Evolutionary conservation across 140 eudicot species (phyloP).

Genomic region (Oenanthe javanica): DNA sequence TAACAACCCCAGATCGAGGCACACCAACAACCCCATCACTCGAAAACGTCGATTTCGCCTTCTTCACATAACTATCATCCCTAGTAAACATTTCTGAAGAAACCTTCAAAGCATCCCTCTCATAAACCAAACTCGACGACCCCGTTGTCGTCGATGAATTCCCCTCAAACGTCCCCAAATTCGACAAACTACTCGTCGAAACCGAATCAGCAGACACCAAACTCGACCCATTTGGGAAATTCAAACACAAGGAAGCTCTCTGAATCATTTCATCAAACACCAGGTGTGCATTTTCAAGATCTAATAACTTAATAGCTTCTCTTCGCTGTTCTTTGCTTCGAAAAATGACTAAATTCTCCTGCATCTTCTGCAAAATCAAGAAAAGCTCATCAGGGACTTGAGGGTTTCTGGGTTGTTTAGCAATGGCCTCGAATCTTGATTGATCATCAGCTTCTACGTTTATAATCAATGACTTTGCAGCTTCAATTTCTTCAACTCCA

Average conservation of each 20-base stretch:
- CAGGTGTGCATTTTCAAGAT: slow-evolving; percentile 52
- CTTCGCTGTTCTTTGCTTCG: slow-evolving; percentile 57
- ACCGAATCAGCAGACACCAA: slow-evolving; percentile 20
- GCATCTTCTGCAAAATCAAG: slow-evolving; percentile 57
- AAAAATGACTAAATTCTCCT: slow-evolving; percentile 43
- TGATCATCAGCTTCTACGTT: slow-evolving; percentile 64
- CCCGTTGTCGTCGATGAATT: slow-evolving; percentile 22
- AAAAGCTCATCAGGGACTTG: slow-evolving; percentile 65
- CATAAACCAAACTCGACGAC: slow-evolving; percentile 31
- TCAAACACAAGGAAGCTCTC: slow-evolving; percentile 59
- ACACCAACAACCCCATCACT: slow-evolving; percentile 34
- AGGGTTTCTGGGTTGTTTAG: slow-evolving; percentile 32
- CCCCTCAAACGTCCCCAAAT: slow-evolving; percentile 21
- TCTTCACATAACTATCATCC: slow-evolving; percentile 66
- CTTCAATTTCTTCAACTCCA: slow-evolving; percentile 69
- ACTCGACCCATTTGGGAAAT: background rate
- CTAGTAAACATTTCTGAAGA: slow-evolving; percentile 34
- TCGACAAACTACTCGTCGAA: slow-evolving; percentile 19
- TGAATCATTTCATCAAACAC: slow-evolving; percentile 84
- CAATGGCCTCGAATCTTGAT: slow-evolving; percentile 38
- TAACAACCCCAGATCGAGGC: slow-evolving; percentile 28
- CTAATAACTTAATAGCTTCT: slow-evolving; percentile 56
- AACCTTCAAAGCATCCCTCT: slow-evolving; percentile 34
- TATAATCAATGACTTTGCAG: slow-evolving; percentile 47
- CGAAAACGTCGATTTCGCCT: slow-evolving; percentile 32